phyloP scores from a whole-genome alignment of 2,329 filamentous ascomycete species.

The Alternaria conjuncta region DNA sequence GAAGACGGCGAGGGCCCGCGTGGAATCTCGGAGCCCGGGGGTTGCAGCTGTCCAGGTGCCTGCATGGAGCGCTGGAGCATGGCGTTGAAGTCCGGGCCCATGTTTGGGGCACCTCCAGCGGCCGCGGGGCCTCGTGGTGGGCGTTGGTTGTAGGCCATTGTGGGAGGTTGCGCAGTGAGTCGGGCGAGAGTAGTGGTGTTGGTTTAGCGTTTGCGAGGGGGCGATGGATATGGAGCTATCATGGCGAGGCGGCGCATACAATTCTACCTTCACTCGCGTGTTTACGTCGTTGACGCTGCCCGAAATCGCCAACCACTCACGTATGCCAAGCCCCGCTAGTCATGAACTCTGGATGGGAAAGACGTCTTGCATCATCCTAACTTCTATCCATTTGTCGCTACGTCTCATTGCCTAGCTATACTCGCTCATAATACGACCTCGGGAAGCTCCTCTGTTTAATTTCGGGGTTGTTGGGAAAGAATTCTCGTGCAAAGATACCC shows the following conservation, averaged over 20 bases:
- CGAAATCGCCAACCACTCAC: constrained; percentile 22
- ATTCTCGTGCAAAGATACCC: neutral
- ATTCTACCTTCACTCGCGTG: constrained; percentile 23
- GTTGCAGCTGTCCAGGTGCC: constrained; percentile 32
- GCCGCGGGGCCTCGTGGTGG: constrained; percentile 38
- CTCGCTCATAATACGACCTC: neutral
- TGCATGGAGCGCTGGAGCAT: constrained; percentile 48
- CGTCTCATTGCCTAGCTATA: neutral
- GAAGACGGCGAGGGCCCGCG: constrained; percentile 32
- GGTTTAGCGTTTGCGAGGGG: constrained; percentile 29
- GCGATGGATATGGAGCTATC: constrained; percentile 28
- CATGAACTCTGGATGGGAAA: neutral
- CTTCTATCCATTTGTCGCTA: neutral
- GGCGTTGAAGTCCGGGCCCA: constrained; percentile 43
- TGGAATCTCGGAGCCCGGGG: constrained; percentile 27
- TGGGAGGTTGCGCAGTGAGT: constrained; percentile 5
- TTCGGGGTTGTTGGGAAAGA: neutral
- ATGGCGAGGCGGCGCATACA: constrained; percentile 36
- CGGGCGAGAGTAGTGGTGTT: constrained; percentile 2
- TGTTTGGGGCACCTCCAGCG: constrained; percentile 38
- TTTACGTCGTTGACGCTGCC: constrained; percentile 18
- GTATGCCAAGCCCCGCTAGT: constrained; percentile 23
- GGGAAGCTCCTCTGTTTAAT: neutral
- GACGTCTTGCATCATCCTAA: neutral
- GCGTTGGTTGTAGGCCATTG: constrained; percentile 39